Base-by-base conservation (phyloP, 225 moss, liverwort and hornwort species). In the Polytrichum commune region DNA sequence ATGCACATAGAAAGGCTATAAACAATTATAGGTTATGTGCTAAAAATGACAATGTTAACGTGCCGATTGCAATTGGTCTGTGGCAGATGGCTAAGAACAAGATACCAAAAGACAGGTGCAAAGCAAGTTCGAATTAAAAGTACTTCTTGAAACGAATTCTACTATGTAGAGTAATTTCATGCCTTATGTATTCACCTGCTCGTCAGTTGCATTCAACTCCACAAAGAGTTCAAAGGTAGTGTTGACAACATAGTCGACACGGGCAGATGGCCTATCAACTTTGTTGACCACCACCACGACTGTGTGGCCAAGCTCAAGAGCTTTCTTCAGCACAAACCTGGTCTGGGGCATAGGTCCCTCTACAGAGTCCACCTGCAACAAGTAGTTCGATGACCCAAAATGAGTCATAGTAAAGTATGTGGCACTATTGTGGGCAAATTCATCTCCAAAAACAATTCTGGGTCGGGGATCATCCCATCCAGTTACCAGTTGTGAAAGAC, bases 331-430 rank as follows among this genome's bases (percentile, higher is more conserved):
- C 53, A 96, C 96, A 75, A 96, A 96, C 64, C 96, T 82, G 18
- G 93, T 96, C 69, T 96, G 93, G 6, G 96, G 96, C 96, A 96
- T 96, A 30, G 93, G 96, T 20, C 93, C 96, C 70, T 96, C 96
- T 53, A 96, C 96, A 23, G 96, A 93, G 68, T 96, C 93, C 69
- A 96, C 93, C 93, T 95, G 74, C 57, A 65, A 30, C 55, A 46
- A 16, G 46, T 46, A 16, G 46, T 46, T 46, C 13, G 56, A 74
- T 46, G 46, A 4, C 16, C 13, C 46, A 46, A 46, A 25, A 62
- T 57, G 33, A 24, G 8, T 22, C 24, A 19, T 7, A 13, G 13
- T 13, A 46, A 46, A 13, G 46, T 13, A 38, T 38, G 16, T 16
- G 16, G 46, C 46, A 46, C 13, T 3, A 38, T 38, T 38, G 38